phyloP scores from a whole-genome alignment of 2,329 filamentous ascomycete genomes.

The Aspergillus ustus region DNA sequence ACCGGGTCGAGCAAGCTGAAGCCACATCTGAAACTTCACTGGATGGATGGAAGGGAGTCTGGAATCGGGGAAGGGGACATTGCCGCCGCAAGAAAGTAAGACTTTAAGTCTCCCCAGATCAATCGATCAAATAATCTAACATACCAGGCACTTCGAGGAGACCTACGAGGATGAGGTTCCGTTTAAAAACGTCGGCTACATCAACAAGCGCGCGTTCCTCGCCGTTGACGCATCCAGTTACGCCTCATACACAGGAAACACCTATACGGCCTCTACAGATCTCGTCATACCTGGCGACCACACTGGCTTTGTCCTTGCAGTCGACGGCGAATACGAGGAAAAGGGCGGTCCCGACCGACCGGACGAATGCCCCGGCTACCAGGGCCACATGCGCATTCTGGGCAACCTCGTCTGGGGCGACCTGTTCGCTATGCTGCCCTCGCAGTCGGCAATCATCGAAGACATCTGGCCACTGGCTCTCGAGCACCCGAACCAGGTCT shows the following conservation, averaged over 20 bases:
- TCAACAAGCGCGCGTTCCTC: constrained; percentile 20
- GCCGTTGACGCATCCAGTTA: constrained; percentile 25
- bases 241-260: constrained; percentile 22
- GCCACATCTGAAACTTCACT: constrained; percentile 28
- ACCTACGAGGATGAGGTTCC: constrained; percentile 14
- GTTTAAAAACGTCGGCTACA: not conserved
- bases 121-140: not conserved
- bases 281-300: constrained; percentile 22
- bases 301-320: constrained; percentile 28
- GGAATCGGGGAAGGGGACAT: constrained; percentile 1
- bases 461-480: constrained; percentile 31
- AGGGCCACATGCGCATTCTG: constrained; percentile 34
- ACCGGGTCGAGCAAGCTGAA: constrained; percentile 27
- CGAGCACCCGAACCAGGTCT: constrained; percentile 9
- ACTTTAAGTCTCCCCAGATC: not conserved
- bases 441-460: constrained; percentile 24
- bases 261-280: not conserved
- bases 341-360: constrained; percentile 15
- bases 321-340: constrained; percentile 28
- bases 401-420: constrained; percentile 39
- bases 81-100: constrained; percentile 5
- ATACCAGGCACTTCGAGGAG: constrained; percentile 9
- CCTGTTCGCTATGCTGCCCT: constrained; percentile 25
- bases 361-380: constrained; percentile 29
- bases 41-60: constrained; percentile 28